Percentiles rank a stretch among this genome's conserved stretches.
These are phyloP conservation scores for Amylocystis lapponica DNA, from an alignment of 768 basidiomycete genomes.

Conservation along the genomic window DNA sequence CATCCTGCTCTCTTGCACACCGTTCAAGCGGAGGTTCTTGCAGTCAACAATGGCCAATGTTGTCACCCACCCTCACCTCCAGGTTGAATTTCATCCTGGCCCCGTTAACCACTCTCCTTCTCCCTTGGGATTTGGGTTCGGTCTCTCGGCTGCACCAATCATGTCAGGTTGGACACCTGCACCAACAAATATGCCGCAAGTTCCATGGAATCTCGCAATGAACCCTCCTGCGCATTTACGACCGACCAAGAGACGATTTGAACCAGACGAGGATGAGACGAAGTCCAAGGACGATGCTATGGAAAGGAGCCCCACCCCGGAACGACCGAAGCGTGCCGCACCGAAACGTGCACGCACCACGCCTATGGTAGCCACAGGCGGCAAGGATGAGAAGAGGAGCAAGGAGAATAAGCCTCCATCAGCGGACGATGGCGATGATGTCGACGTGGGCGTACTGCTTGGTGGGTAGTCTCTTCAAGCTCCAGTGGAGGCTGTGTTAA, in stretches of 20 bases:
- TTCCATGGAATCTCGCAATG: conserved; percentile 39
- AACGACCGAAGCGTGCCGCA: conserved; percentile 62
- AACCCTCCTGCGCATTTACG: conserved; percentile 36
- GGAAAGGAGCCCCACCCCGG: conserved; percentile 84
- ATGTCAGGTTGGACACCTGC: conserved; percentile 44
- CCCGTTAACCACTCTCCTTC: conserved; percentile 56
- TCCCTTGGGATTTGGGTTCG: conserved; percentile 71
- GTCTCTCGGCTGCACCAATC: conserved; percentile 42
- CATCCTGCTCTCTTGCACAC: conserved; percentile 10
- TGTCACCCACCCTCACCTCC: conserved; percentile 44
- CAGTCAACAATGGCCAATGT: conserved; percentile 62
- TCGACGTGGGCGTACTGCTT: conserved; percentile 75
- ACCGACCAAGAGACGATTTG: conserved; percentile 57
- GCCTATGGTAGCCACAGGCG: conserved; percentile 23
- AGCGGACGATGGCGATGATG: conserved; percentile 48
- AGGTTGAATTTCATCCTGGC: conserved; percentile 57
- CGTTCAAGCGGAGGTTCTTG: conserved; percentile 7
- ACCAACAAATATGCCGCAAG: conserved; percentile 32
- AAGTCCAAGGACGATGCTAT: conserved; percentile 63
- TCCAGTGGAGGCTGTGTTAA: no score
- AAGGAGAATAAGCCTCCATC: conserved; percentile 45
- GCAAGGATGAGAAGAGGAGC: conserved; percentile 31
- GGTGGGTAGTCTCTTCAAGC: conserved; percentile 55
- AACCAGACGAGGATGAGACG: conserved; percentile 64
- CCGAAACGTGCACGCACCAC: conserved; percentile 60